Base-by-base conservation (phyloP, 2,329 filamentous ascomycete genomes). In the Calonectria hongkongensis region DNA sequence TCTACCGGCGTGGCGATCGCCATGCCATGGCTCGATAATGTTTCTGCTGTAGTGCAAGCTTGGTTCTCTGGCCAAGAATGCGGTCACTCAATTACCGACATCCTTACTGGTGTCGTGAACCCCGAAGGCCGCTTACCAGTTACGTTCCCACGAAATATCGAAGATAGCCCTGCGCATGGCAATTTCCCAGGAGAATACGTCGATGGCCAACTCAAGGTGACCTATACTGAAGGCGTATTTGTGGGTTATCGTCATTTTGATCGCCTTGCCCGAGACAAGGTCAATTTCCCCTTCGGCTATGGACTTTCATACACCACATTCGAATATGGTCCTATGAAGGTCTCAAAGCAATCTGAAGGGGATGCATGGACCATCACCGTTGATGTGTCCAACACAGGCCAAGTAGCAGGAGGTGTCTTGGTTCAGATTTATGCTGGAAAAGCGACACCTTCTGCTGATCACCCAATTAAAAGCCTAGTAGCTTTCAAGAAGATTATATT, bases 31-130 rank as follows among this genome's bases (percentile, higher is more conserved):
- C 82, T 86, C 0, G 79, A 85, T 4, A 79, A 86, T 28, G 86
- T 92, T 10, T 88, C 89, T 2, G 91, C 89, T 7, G 88, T 93
- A 41, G 76, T 93, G 2, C 91, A 89, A 79, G 89, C 90, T n/a
- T 93, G 92, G 91, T 94, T 93, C 77, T 90, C 91, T 56, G 92
- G 92, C 2, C 92, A 94, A 78, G 92, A 94, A 82, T 89, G 89
- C 21, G 92, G 92, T 0, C 92, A 94, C 75, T 90, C 90, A 0
- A 89, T 94, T 60, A 91, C 90, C 0, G 92, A 94, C 75, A 88
- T 93, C 1, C 84, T 94, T 3, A 90, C 91, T 64, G 92, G 92
- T 30, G 86, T 88, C 47, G 86, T 90, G 45, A 93, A 92, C 75
- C 92, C 92, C 0, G 90, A 89, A 64, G 92, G 90, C 2, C 92